phyloP scores from a whole-genome alignment of 345 rosid species.

The Abelmoschus esculentus region DNA sequence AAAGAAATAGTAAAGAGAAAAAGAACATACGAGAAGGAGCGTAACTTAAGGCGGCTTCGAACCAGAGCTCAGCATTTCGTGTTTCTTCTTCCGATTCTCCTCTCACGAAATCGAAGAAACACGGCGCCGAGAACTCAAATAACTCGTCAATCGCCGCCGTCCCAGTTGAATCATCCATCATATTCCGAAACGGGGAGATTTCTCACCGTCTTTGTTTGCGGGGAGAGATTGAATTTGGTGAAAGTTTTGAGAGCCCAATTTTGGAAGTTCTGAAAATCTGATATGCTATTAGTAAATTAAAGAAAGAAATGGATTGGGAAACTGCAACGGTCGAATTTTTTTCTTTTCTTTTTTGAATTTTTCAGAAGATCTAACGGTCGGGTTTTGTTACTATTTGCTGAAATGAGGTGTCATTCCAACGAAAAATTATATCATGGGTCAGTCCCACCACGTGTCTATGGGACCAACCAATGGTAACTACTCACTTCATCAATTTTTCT shows the following conservation, averaged over 20 bases:
- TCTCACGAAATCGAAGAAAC: conserved; percentile 67
- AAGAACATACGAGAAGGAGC: conserved; percentile 89
- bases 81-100: conserved; percentile 67
- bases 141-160: conserved; percentile 35
- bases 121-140: conserved; percentile 86
- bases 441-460: no score
- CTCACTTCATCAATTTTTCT: no score
- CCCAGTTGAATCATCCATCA: background rate
- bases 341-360: conserved; percentile 23
- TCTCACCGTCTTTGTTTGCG: background rate
- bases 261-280: no score
- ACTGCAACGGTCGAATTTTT: conserved; percentile 50
- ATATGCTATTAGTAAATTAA: no score
- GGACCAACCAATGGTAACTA: no score
- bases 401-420: conserved; percentile 26
- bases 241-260: no score
- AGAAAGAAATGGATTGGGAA: background rate
- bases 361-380: conserved; percentile 30
- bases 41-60: conserved; percentile 55
- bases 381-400: conserved; percentile 1
- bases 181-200: background rate
- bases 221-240: background rate
- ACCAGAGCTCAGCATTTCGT: conserved; percentile 81
- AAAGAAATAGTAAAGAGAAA: conserved; percentile 26
- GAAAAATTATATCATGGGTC: no score